A percentile compares a stretch with the other conserved stretches of the same genome.
Conservation (phyloP, 768 basidiomycete species). For the Mycena belliarum region DNA sequence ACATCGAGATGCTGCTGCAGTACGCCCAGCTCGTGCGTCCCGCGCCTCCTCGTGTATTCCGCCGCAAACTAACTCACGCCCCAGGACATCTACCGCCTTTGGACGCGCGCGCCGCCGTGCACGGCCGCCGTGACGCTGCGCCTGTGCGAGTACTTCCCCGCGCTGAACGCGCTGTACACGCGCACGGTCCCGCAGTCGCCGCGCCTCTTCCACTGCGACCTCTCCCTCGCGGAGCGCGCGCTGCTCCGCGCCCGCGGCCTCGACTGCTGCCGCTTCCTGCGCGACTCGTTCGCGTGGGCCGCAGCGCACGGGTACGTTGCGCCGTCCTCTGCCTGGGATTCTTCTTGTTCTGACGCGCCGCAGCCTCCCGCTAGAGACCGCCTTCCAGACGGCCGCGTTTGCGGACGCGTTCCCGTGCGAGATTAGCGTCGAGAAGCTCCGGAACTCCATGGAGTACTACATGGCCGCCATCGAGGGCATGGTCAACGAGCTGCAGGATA, state of each 20-base stretch:
- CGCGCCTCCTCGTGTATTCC: not conserved
- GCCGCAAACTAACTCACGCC: not conserved
- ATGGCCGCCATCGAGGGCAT: not conserved
- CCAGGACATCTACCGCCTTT: conserved; percentile 17
- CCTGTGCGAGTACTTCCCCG: conserved; percentile 21
- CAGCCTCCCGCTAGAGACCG: not conserved
- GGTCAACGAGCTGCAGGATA: conserved; percentile 16
- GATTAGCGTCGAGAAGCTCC: not conserved
- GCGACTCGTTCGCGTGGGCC: conserved; percentile 8
- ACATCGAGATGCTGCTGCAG: conserved; percentile 8
- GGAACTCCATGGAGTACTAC: conserved; percentile 1
- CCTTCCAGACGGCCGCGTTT: conserved; percentile 11
- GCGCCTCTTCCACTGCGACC: conserved; percentile 14
- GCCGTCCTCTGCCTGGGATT: no score
- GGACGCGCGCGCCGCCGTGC: conserved; percentile 11
- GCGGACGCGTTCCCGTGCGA: not conserved
- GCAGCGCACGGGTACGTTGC: not conserved
- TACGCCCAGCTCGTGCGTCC: conserved; percentile 8
- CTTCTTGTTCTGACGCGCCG: no score
- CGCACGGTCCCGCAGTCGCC: not conserved
- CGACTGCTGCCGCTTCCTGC: conserved; percentile 10
- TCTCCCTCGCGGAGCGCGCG: conserved; percentile 5
- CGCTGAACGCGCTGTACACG: not conserved
- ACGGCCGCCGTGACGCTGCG: conserved; percentile 5
- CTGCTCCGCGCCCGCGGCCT: not conserved